These are phyloP conservation scores for Pleurotus platypus DNA, from an alignment of 768 basidiomycete genomes.

Conservation along the genomic window DNA sequence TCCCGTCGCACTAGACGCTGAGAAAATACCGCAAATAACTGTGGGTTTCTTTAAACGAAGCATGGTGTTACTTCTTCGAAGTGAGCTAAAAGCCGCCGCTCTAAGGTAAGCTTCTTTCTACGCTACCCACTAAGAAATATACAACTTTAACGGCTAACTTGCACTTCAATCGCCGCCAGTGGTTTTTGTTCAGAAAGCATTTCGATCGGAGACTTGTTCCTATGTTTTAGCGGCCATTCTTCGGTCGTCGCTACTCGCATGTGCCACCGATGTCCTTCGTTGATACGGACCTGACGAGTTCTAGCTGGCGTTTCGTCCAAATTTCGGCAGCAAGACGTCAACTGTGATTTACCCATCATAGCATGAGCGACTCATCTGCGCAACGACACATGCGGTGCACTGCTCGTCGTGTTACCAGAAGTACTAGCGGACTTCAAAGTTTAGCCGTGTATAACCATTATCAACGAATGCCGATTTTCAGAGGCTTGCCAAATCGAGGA, in stretches of 20 bases:
- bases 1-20: too few relatives aligned
- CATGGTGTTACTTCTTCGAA: too few relatives aligned
- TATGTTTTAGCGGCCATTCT: neutral
- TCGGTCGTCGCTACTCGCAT: neutral
- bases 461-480: neutral
- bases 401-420: neutral
- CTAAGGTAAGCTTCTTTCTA: too few relatives aligned
- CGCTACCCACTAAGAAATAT: too few relatives aligned
- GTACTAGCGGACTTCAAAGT: neutral
- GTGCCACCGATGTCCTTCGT: neutral
- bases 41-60: too few relatives aligned
- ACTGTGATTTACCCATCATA: neutral
- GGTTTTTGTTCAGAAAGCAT: too few relatives aligned
- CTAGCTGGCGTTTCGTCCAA: neutral
- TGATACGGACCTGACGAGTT: neutral
- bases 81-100: too few relatives aligned
- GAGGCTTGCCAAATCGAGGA: neutral
- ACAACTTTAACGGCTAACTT: too few relatives aligned
- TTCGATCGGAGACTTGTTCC: neutral
- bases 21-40: too few relatives aligned
- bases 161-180: too few relatives aligned
- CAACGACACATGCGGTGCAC: neutral
- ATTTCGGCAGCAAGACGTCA: constrained; percentile 2
- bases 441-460: neutral
- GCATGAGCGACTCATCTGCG: too few relatives aligned